A percentile compares a stretch with the other conserved stretches of the same genome.
Conservation (phyloP, 2,329 filamentous ascomycete genomes). For the Neonectria ditissima region DNA sequence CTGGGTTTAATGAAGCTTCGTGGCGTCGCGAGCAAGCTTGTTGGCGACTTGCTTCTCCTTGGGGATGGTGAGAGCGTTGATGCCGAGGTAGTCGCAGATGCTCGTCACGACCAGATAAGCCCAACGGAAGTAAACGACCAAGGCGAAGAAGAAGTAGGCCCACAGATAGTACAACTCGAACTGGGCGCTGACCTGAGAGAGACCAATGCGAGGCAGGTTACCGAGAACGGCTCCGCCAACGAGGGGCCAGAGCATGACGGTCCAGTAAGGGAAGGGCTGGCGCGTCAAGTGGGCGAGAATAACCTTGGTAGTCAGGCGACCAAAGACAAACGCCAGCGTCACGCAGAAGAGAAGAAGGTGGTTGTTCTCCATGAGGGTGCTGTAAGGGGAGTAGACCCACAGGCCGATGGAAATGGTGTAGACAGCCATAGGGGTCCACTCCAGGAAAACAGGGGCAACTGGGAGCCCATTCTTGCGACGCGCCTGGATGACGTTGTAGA, state of each 20-base stretch:
- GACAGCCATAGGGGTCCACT: constrained; percentile 92
- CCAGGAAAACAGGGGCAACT: constrained; percentile 84
- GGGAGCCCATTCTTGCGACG: constrained; percentile 79
- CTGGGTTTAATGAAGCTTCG: constrained; percentile 48
- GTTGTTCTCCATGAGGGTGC: constrained; percentile 83
- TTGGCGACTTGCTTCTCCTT: constrained; percentile 69
- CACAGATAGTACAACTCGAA: constrained; percentile 85
- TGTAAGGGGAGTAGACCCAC: constrained; percentile 93
- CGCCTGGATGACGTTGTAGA: constrained; percentile 85
- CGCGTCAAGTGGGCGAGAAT: constrained; percentile 94
- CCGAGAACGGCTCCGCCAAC: constrained; percentile 85
- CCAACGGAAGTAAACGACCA: constrained; percentile 92
- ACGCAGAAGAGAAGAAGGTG: constrained; percentile 92
- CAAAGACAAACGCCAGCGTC: constrained; percentile 97
- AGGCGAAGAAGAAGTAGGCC: constrained; percentile 84
- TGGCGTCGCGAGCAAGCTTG: constrained; percentile 55
- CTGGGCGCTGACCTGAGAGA: constrained; percentile 72
- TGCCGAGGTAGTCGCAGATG: constrained; percentile 92
- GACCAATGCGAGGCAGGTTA: constrained; percentile 83
- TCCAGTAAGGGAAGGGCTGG: constrained; percentile 98
- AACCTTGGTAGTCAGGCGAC: constrained; percentile 98
- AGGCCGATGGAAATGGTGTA: constrained; percentile 80
- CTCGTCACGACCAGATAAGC: constrained; percentile 89
- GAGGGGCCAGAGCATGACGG: constrained; percentile 87
- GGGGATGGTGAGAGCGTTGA: constrained; percentile 92